Conservation (phyloP, 2,329 filamentous ascomycete species). For the Calonectria naviculata region DNA sequence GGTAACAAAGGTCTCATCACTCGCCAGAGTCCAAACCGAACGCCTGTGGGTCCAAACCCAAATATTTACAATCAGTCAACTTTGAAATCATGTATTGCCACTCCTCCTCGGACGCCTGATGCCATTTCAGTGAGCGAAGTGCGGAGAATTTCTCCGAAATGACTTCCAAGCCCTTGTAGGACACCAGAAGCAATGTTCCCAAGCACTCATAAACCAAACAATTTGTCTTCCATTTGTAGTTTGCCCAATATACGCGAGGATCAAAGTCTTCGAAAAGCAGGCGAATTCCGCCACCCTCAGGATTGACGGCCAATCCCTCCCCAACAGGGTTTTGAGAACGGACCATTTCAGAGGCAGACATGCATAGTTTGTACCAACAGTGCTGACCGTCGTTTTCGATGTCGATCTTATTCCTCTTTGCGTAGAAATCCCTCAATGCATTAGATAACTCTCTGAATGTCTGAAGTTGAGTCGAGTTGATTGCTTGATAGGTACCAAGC, state of each 20-base stretch:
- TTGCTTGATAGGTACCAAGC: background rate
- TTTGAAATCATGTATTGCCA: background rate
- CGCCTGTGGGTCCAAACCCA: background rate
- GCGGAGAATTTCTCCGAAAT: background rate
- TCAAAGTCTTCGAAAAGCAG: background rate
- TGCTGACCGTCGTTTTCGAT: background rate
- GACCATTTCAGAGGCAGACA: background rate
- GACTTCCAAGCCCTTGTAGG: background rate
- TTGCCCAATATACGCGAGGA: background rate
- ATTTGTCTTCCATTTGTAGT: background rate
- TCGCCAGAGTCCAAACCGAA: too few species aligned
- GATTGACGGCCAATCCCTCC: background rate
- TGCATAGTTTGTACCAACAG: background rate
- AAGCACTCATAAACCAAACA: background rate
- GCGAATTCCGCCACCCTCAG: background rate
- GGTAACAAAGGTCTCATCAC: too few species aligned
- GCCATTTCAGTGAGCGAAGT: background rate
- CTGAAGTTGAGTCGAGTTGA: background rate
- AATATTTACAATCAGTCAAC: background rate
- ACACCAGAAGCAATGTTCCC: background rate
- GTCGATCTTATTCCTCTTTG: background rate
- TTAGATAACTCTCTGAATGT: background rate
- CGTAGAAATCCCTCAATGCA: background rate
- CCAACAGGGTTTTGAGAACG: background rate
- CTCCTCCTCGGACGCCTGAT: background rate